Conservation (phyloP, 331 rosid genomes). For the Phaseolus coccineus region DNA sequence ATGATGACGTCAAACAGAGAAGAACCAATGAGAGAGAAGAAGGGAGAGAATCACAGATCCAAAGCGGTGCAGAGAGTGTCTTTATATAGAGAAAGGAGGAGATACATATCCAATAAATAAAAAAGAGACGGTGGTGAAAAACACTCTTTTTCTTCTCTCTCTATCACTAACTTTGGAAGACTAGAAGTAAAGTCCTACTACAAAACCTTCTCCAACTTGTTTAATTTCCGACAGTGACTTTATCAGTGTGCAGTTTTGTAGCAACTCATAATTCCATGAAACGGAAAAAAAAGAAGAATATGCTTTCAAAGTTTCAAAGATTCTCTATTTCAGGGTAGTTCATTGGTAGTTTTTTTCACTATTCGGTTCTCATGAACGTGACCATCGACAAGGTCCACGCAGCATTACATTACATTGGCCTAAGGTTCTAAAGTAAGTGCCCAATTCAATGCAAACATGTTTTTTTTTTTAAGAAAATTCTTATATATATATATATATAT, state of each 20-base stretch:
- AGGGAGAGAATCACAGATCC: constrained; percentile 44
- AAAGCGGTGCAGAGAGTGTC: not conserved
- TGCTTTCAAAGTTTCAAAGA: constrained; percentile 27
- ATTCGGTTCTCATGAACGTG: not conserved
- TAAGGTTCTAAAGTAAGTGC: not conserved
- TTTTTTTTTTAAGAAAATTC: not conserved
- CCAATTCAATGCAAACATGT: not conserved
- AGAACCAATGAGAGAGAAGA: constrained; percentile 18
- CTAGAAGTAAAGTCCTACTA: constrained; percentile 4
- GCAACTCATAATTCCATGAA: not conserved
- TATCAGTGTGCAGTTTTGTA: not conserved
- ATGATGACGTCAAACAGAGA: not conserved
- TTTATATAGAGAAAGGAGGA: constrained; percentile 44
- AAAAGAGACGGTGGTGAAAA: not conserved
- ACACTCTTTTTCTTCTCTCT: not conserved
- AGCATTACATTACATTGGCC: not conserved
- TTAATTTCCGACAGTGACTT: not conserved
- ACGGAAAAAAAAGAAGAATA: constrained; percentile 14
- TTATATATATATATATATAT: no score
- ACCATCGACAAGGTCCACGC: not conserved
- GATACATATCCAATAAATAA: not conserved
- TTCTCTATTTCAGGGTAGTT: constrained; percentile 9
- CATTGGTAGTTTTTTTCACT: constrained; percentile 33
- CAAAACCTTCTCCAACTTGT: constrained; percentile 5
- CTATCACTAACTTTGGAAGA: not conserved